Evolutionary conservation across 805 yeast genomes (phyloP), one percentile per base, ranked within the genome.

Genomic region (Hanseniaspora singularis): DNA sequence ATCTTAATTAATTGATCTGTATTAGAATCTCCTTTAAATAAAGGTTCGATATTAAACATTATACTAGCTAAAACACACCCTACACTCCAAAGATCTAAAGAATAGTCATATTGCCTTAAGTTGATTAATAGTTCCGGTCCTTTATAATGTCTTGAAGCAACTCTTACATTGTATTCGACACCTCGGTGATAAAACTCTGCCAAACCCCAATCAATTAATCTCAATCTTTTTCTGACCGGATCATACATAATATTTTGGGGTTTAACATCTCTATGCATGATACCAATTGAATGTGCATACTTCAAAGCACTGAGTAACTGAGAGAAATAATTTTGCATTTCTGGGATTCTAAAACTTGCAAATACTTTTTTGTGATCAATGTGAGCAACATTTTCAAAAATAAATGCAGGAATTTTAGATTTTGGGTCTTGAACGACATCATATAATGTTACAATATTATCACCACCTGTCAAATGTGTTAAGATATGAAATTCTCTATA

Each of bases 221-320:
- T 73, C 57, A 87, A 65, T 33, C 68, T 66, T 53, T 71, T 73
- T 44, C 64, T 58, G 38, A 69, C 65, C 51, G 86, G 95, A 64
- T 87, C 95, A 54, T 86, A 86, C 95, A 86, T 86, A 37, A 86
- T 85, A 58, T 86, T 86, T 62, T 86, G 95, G 10, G 95, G 95
- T 61, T 86, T 86, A 42, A 86, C 95, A 64, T 86, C 96, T 60
- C 96, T 71, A 64, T 86, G 96, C 81, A 86, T 86, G 53, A 88
- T 85, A 31, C 96, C 96, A 80, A 82, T 82, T 5, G 94, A 81
- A 66, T 88, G 96, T 46, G 85, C 80, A 63, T 73, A 87, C 65
- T 88, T 94, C 52, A 88, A 70, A 0, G 96, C 96, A 49, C 69
- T 72, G 56, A 88, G 70, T 53, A 88, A 68, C 64, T 87, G 92